These are phyloP conservation scores for Panellus pusillus DNA, from an alignment of 768 basidiomycete species.

Conservation along the genomic window DNA sequence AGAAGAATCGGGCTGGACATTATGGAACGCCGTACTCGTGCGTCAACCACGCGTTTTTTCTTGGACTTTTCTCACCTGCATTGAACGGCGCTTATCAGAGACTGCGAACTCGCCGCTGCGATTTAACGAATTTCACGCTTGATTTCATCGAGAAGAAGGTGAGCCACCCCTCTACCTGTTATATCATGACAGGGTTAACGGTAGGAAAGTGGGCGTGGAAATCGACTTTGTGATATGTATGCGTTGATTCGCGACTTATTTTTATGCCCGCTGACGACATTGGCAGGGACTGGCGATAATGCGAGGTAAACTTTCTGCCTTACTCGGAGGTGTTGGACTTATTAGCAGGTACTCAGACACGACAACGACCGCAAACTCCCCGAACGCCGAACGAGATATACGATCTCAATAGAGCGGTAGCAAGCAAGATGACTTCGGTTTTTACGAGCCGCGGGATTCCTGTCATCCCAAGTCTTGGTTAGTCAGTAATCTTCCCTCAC, in stretches of 20 bases:
- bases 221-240: constrained; percentile 89
- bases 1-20: constrained; percentile 51
- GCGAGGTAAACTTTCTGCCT: constrained; percentile 46
- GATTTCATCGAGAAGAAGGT: constrained; percentile 70
- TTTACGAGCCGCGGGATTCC: constrained; percentile 72
- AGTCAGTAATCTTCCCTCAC: constrained; percentile 18
- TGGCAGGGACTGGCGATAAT: constrained; percentile 74
- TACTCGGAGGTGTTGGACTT: too few relatives aligned
- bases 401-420: constrained; percentile 65
- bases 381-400: constrained; percentile 82
- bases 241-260: not conserved
- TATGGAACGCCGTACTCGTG: constrained; percentile 73
- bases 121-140: constrained; percentile 80
- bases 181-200: not conserved
- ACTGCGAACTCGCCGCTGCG: constrained; percentile 81
- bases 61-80: not conserved
- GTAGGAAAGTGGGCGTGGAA: constrained; percentile 59
- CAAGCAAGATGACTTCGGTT: constrained; percentile 68
- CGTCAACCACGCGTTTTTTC: constrained; percentile 25
- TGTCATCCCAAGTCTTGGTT: constrained; percentile 79
- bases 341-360: constrained; percentile 47
- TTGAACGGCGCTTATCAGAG: constrained; percentile 36
- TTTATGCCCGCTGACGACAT: not conserved
- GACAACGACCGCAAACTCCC: constrained; percentile 82
- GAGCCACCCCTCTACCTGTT: not conserved